A percentile compares a stretch with the other conserved stretches of the same genome.
Evolutionary conservation across 1,284 basidiomycete species (phyloP).

Genomic region (Apiotrichum gracile): DNA sequence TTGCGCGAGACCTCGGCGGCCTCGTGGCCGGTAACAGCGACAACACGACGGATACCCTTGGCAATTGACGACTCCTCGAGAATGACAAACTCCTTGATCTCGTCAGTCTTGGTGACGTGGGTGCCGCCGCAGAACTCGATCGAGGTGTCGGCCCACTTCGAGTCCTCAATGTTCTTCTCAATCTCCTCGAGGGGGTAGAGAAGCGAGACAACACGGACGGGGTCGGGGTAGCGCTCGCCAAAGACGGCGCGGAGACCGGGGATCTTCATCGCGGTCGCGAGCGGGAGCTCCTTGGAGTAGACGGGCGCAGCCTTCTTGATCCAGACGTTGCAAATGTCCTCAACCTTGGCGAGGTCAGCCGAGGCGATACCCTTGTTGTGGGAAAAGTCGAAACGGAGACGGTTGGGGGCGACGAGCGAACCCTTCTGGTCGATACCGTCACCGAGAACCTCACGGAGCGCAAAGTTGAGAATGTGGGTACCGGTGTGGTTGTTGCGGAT

Average conservation of each 20-base stretch:
- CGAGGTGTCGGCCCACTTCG: constrained; percentile 83
- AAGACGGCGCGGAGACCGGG: constrained; percentile 94
- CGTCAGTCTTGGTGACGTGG: constrained; percentile 89
- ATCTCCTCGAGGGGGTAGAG: constrained; percentile 85
- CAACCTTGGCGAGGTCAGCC: constrained; percentile 75
- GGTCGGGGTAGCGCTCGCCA: constrained; percentile 95
- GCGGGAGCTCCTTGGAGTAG: constrained; percentile 75
- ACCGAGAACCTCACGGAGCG: constrained; percentile 84
- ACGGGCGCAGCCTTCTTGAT: constrained; percentile 84
- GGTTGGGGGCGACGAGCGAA: constrained; percentile 89
- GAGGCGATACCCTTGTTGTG: constrained; percentile 80
- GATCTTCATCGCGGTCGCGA: constrained; percentile 79
- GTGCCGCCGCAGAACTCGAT: constrained; percentile 56
- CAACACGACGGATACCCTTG: constrained; percentile 91
- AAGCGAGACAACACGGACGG: constrained; percentile 88
- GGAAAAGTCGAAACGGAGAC: constrained; percentile 97
- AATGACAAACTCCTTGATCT: constrained; percentile 93
- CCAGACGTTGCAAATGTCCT: constrained; percentile 79
- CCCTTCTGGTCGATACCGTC: constrained; percentile 98
- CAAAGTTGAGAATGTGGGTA: constrained; percentile 96
- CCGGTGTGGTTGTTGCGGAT: constrained; percentile 97
- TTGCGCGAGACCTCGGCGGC: constrained; percentile 71
- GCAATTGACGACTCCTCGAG: constrained; percentile 95
- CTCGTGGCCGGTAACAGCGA: constrained; percentile 91
- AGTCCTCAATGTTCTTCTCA: constrained; percentile 72